phyloP scores from a whole-genome alignment of 1,284 basidiomycete species.

The Kalmanozyma brasiliensis region DNA sequence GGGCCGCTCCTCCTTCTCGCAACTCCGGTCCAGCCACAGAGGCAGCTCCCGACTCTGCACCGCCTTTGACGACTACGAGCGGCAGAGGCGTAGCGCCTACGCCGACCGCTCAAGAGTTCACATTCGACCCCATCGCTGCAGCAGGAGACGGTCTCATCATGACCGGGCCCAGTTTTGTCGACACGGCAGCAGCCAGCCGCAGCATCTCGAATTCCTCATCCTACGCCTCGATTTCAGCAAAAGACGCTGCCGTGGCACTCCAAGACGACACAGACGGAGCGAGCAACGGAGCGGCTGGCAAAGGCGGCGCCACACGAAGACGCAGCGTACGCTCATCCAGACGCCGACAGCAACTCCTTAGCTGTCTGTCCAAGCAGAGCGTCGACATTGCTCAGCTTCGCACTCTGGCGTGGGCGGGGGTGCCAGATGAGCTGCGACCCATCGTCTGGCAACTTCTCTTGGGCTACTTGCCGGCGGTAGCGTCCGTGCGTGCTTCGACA shows the following conservation, averaged over 20 bases:
- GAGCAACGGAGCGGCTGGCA: neutral
- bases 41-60: constrained; percentile 2
- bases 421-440: constrained; percentile 86
- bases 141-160: constrained; percentile 60
- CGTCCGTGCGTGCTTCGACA: constrained; percentile 79
- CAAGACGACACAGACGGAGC: neutral
- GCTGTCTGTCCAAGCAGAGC: constrained; percentile 50
- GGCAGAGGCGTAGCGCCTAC: constrained; percentile 26
- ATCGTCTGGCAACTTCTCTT: constrained; percentile 94
- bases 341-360: constrained; percentile 51
- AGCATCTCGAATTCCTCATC: constrained; percentile 18
- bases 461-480: constrained; percentile 84
- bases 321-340: constrained; percentile 47
- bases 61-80: constrained; percentile 32
- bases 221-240: constrained; percentile 16
- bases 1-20: constrained; percentile 17
- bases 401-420: constrained; percentile 93
- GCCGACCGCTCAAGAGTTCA: constrained; percentile 33
- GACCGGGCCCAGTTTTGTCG: constrained; percentile 42
- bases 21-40: constrained; percentile 12
- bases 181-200: constrained; percentile 14
- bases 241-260: neutral
- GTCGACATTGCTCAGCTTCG: constrained; percentile 76
- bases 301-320: constrained; percentile 22
- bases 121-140: constrained; percentile 60